Conservation (phyloP, 2,329 filamentous ascomycete species). For the Penicillium sp. region DNA sequence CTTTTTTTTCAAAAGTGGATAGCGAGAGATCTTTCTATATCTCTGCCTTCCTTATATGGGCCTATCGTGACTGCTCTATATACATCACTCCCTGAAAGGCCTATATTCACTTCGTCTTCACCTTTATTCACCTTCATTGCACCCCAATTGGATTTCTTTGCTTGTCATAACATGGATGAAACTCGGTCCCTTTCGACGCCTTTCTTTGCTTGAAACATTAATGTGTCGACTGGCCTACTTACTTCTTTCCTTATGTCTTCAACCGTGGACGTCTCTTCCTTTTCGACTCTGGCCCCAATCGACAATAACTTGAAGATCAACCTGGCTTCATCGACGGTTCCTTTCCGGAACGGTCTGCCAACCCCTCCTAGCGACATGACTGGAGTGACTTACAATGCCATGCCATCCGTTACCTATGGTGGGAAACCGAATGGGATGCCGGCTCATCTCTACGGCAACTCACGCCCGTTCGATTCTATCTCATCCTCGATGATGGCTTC, state of each 20-base stretch:
- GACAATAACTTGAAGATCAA: constrained; percentile 18
- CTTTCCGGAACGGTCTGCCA: constrained; percentile 43
- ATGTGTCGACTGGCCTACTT: constrained; percentile 16
- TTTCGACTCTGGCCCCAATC: constrained; percentile 29
- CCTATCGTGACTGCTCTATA: constrained; percentile 25
- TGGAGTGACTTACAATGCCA: constrained; percentile 40
- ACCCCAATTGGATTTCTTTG: constrained; percentile 15
- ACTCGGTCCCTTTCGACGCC: constrained; percentile 9
- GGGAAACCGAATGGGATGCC: constrained; percentile 29
- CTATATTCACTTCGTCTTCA: constrained; percentile 15
- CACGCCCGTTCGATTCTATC: constrained; percentile 25
- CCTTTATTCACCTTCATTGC: constrained; percentile 7
- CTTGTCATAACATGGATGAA: constrained; percentile 16
- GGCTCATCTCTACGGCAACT: constrained; percentile 26
- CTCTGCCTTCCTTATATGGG: constrained; percentile 22
- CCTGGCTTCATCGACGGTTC: constrained; percentile 32
- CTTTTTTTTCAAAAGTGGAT: constrained; percentile 6
- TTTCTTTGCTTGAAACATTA: constrained; percentile 9
- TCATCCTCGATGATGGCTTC: constrained; percentile 24
- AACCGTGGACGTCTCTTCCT: constrained; percentile 29
- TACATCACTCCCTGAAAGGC: constrained; percentile 24
- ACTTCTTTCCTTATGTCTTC: constrained; percentile 36
- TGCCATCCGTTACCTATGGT: constrained; percentile 35
- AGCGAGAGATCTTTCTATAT: constrained; percentile 12
- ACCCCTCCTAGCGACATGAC: constrained; percentile 47